A percentile compares a stretch with the other conserved stretches of the same genome.
phyloP scores from a whole-genome alignment of 306 rosid species.

The Clitoria ternatea region DNA sequence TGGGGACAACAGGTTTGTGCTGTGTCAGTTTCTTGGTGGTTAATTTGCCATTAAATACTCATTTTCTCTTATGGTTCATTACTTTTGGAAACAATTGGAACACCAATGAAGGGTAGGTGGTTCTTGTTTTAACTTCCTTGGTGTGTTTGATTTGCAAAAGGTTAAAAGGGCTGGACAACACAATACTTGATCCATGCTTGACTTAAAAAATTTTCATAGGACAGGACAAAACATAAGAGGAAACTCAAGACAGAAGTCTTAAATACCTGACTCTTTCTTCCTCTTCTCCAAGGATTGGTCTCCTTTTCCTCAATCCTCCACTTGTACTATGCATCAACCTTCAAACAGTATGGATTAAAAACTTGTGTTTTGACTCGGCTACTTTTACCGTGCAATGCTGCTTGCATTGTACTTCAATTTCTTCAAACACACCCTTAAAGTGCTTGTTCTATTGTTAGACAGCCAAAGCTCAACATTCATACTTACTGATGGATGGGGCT shows the following conservation, averaged over 20 bases:
- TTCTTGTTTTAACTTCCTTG: neutral
- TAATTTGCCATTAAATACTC: neutral
- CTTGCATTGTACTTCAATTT: neutral
- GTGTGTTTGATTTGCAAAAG: neutral
- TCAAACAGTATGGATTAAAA: neutral
- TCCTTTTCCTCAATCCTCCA: neutral
- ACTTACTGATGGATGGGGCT: neutral
- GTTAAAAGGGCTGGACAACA: neutral
- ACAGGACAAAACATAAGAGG: neutral
- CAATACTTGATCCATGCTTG: neutral
- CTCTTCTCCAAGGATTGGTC: too few relatives aligned
- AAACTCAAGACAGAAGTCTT: neutral
- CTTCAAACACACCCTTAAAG: neutral
- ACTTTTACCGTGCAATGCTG: neutral
- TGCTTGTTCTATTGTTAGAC: conserved; percentile 4
- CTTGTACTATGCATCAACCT: neutral
- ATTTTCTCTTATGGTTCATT: neutral
- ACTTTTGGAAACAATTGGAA: neutral
- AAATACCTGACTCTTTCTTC: neutral
- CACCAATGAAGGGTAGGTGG: neutral
- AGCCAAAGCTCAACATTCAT: neutral
- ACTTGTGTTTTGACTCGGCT: neutral
- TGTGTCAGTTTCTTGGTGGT: neutral
- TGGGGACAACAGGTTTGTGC: conserved; percentile 96
- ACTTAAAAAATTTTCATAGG: neutral